Base-by-base conservation (phyloP, 2,329 filamentous ascomycete genomes). In the Aureobasidium sp. region DNA sequence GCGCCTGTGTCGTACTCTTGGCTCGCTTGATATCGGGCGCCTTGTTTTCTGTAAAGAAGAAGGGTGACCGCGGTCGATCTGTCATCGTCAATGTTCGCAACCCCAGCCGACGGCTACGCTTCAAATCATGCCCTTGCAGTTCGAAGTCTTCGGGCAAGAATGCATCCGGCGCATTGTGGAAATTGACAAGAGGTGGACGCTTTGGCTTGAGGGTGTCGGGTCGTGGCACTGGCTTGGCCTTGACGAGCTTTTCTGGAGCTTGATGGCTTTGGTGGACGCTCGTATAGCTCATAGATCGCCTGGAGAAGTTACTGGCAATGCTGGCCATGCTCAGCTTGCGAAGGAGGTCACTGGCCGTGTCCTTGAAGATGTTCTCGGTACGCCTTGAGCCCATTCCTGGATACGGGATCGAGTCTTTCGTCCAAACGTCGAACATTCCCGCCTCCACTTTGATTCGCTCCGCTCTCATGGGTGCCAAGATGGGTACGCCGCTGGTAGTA, bases 341-440 rank as follows among this genome's bases (percentile, higher is more conserved):
- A 77, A 96, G 96, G 70, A 96, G 84, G 0, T 89, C 89, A 39
- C 90, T 91, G 14, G 91, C 89, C n/a, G 88, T 91, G 44, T 84
- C 84, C 56, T 89, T 82, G 50, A 94, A 86, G 3, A 90, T 78
- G 69, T 89, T 85, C 68, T 96, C 88, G 73, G 72, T 84, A 73
- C 76, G 85, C 74, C 75, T 84, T 73, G 74, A 79, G 35, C 82
- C 83, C 83, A 96, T 92, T 1, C 91, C 91, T 17, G 92, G 91
- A 70, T 88, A 94, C 0, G 91, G 91, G 45, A 97, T 76, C 19
- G 85, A 74, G 61, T 95, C 89, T 56, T 86, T 85, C 15, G 89
- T 95, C 88, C 92, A 97, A 1, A 96, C 85, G 66, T 96, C 90
- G 17, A 83, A 78, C 24, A 97, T 77, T 19, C 87, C 75, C 44